Evolutionary conservation across 108 stramenopile genomes (phyloP), one percentile per base, ranked within the genome.

Genomic region (Nitzschia sp.): DNA sequence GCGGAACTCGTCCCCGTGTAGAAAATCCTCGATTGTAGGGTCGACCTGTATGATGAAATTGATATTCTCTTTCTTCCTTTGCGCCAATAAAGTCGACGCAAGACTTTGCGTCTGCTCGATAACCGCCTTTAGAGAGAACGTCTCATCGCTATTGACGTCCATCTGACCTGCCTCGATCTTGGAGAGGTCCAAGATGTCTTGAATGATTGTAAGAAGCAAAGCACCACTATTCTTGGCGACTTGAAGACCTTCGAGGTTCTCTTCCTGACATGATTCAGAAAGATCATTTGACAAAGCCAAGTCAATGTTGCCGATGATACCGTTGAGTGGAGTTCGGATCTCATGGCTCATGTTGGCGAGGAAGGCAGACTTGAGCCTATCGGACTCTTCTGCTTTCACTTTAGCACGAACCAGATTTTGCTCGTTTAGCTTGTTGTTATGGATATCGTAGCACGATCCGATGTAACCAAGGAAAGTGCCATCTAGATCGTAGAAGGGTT

Each of bases 141-240:
- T 15, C 30, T 28, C 57, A 55, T 27, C 64, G 2, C n/a, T 27
- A 1, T 47, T 21, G 24, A 72, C 17, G 5, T 56, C 54, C 62
- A 72, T 64, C 18, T 75, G 54, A 46, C 76, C 76, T 13, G 69
- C 68, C 42, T 81, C 83, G 46, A 84, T 75, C 65, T 81, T 81
- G 53, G 77, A 38, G 19, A 84, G 25, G 69, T 84, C 83, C 36
- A 84, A 74, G 34, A 81, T 60, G 38, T 81, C 80, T 47, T 81
- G 51, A 54, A 84, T 75, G 26, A 80, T 35, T 1, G 31, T 15
- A 47, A 84, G 6, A 24, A 84, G 29, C 24, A 30, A 26, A 25
- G 25, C 57, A 17, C 57, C 57, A 31, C 57, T 59, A 28, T 28
- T 24, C 29, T 31, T 59, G 4, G 57, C 57, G 30, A 59, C 18